Evolutionary conservation across 1,284 basidiomycete species (phyloP).

Genomic region (Naganishia sp.): DNA sequence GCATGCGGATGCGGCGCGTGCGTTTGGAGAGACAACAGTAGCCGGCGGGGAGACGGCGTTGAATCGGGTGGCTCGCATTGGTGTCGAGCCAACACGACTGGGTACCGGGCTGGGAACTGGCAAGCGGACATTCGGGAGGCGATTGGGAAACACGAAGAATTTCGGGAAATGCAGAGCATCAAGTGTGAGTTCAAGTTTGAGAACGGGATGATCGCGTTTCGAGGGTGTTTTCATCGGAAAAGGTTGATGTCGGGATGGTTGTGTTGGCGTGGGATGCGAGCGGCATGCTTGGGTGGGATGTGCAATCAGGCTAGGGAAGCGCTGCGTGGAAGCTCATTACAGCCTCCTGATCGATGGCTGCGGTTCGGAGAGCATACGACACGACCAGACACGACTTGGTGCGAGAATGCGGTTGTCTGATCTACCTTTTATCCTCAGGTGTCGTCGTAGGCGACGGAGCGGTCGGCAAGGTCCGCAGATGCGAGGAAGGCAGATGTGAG

Average conservation of each 20-base stretch:
- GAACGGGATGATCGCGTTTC: not conserved
- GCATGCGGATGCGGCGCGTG: conserved; percentile 16
- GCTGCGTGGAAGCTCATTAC: no score
- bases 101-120: not conserved
- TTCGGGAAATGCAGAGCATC: conserved; percentile 31
- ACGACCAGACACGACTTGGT: not conserved
- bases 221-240: not conserved
- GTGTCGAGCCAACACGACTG: no score
- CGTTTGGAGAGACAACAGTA: conserved; percentile 20
- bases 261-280: no score
- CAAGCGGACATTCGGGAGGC: not conserved
- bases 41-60: conserved; percentile 2
- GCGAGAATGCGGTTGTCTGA: not conserved
- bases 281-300: no score
- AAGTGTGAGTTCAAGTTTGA: conserved; percentile 28
- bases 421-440: conserved; percentile 37
- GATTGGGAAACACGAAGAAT: not conserved
- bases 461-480: conserved; percentile 85
- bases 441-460: conserved; percentile 99
- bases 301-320: not conserved
- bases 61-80: not conserved
- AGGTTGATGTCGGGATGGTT: not conserved
- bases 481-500: not conserved
- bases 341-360: no score
- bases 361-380: no score